Conservation (phyloP, 176 grass and related monocot species). For the Juncus effusus region DNA sequence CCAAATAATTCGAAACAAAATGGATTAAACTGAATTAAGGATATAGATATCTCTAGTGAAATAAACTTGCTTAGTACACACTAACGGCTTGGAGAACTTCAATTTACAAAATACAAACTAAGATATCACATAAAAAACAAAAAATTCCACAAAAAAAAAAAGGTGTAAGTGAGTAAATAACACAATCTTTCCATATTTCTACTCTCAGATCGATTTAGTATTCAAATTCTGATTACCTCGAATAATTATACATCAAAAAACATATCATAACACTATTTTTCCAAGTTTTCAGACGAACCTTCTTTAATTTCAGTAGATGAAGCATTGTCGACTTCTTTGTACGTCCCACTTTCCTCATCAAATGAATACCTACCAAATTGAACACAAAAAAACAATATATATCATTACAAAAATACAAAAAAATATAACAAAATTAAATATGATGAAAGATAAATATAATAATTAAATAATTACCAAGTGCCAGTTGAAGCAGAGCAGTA, state of each 20-base stretch:
- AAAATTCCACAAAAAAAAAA: not conserved
- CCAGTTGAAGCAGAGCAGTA: conserved; percentile 81
- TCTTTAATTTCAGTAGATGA: not conserved
- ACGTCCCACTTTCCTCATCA: conserved; percentile 61
- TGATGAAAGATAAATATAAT: conserved; percentile 6
- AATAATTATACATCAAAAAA: not conserved
- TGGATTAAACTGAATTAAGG: no score
- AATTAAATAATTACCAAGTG: conserved; percentile 51
- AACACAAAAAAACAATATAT: conserved; percentile 4
- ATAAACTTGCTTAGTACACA: no score
- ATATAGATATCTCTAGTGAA: no score
- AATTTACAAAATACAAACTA: no score
- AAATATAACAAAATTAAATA: not conserved
- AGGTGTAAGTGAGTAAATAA: not conserved
- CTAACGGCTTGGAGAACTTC: no score
- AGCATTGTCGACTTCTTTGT: conserved; percentile 48
- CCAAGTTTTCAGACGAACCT: not conserved
- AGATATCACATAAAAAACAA: no score
- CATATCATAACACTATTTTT: conserved; percentile 6
- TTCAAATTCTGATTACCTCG: not conserved
- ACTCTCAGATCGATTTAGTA: not conserved
- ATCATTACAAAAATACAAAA: not conserved
- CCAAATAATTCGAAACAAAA: no score
- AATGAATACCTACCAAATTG: conserved; percentile 62
- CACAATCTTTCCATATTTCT: conserved; percentile 7